Base-by-base conservation (phyloP, 768 basidiomycete species). In the Naganishia kalamii region DNA sequence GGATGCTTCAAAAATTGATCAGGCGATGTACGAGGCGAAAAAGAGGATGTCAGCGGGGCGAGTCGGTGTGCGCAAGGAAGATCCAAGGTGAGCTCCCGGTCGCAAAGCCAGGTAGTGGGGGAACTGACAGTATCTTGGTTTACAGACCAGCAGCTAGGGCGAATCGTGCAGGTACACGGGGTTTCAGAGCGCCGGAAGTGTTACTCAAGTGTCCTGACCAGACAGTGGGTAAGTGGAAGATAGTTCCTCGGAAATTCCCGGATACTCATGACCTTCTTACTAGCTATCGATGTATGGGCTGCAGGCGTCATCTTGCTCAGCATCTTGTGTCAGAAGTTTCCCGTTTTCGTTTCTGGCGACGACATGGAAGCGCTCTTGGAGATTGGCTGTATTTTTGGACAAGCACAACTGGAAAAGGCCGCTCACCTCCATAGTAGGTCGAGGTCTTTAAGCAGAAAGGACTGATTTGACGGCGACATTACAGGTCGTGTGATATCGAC, bases 231-330 rank as follows among this genome's bases (percentile, higher is more conserved):
- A 70, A 68, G 85, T 79, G 32, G 21, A 19, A 8, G 3, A 6
- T 47, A 19, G n/a, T 51, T 40, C 41, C 41, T 64, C 29, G 43
- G n/a, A 30, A n/a, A 41, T 29, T 66, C 35, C 43, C 35, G 15
- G 15, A 51, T 29, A 41, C 57, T 65, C 52, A 60, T 23, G 8
- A n/a, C 17, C n/a, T 32, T 35, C 17, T 50, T 10, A 1, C 2
- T 49, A 99, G 96, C 94, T 1, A 88, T 98, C 74, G 96, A 99
- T 71, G 85, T 98, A 49, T 99, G 96, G 96, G 88, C 93, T 0
- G 90, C 86, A 7, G 96, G 96, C 0, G 86, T 87, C 72, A 96
- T 97, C 60, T 79, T 99, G 0, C 82, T 98, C 6, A 93, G 93
- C 80, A 93, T 97, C 80, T 81, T 99, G 37, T 87, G 87, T 0